Evolutionary conservation across 2,329 filamentous ascomycete species (phyloP).

Genomic region (Hypoxylon sp.): DNA sequence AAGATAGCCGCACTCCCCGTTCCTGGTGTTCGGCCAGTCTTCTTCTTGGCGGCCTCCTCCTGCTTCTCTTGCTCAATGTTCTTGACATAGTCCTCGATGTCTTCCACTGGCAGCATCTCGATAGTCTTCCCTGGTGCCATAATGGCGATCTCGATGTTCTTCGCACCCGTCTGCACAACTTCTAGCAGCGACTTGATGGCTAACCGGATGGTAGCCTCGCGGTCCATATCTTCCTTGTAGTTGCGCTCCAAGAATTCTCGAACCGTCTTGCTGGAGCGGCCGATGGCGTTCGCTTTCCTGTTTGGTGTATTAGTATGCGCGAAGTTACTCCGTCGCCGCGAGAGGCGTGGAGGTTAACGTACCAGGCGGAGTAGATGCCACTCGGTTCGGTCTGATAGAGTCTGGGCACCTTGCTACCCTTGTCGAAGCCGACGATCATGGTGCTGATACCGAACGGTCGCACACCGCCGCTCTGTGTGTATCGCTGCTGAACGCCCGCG

Average conservation of each 20-base stretch:
- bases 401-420: conserved; percentile 86
- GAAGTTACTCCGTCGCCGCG: conserved; percentile 3
- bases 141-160: conserved; percentile 99
- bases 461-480: conserved; percentile 98
- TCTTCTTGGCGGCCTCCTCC: conserved; percentile 97
- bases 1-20: conserved; percentile 79
- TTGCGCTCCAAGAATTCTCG: conserved; percentile 98
- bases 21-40: conserved; percentile 81
- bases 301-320: conserved; percentile 27
- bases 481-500: conserved; percentile 96
- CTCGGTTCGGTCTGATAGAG: conserved; percentile 99
- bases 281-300: conserved; percentile 99
- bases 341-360: conserved; percentile 51
- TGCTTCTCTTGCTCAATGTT: conserved; percentile 99
- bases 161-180: conserved; percentile 97
- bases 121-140: conserved; percentile 93
- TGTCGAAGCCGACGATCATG: conserved; percentile 97
- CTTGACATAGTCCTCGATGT: conserved; percentile 98
- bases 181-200: conserved; percentile 98
- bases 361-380: conserved; percentile 99
- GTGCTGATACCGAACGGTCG: conserved; percentile 99
- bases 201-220: conserved; percentile 94
- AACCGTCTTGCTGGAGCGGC: conserved; percentile 97
- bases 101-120: conserved; percentile 94
- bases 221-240: conserved; percentile 98